These are phyloP conservation scores for Mycosarcoma mackinlayi DNA, from an alignment of 1,284 basidiomycete genomes.

Conservation along the genomic window DNA sequence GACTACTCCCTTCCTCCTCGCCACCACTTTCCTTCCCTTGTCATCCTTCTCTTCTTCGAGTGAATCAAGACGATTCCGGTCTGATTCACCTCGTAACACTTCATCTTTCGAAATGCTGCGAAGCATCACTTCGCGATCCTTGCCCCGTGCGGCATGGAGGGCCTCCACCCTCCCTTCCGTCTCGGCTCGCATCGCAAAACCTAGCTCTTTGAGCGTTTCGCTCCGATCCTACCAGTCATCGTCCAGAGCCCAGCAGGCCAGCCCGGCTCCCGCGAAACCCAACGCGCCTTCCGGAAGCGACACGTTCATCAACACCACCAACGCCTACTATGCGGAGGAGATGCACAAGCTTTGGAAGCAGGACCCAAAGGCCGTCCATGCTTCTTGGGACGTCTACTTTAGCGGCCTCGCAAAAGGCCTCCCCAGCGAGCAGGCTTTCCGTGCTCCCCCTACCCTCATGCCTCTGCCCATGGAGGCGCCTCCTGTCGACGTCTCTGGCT, in stretches of 20 bases:
- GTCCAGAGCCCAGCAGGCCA: slow-evolving; percentile 38
- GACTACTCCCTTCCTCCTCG: background rate
- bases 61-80: slow-evolving; percentile 8
- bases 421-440: slow-evolving; percentile 83
- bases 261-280: slow-evolving; percentile 50
- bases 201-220: slow-evolving; percentile 11
- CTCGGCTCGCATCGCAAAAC: slow-evolving; percentile 44
- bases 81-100: slow-evolving; percentile 7
- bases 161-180: slow-evolving; percentile 40
- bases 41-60: background rate
- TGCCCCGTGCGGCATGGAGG: slow-evolving; percentile 42
- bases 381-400: slow-evolving; percentile 96
- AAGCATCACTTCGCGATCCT: slow-evolving; percentile 46
- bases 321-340: slow-evolving; percentile 94
- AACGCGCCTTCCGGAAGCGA: slow-evolving; percentile 58
- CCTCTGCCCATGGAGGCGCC: slow-evolving; percentile 83
- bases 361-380: slow-evolving; percentile 88
- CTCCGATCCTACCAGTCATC: slow-evolving; percentile 49
- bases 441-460: slow-evolving; percentile 77
- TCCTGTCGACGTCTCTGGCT: slow-evolving; percentile 75
- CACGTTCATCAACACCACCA: slow-evolving; percentile 74
- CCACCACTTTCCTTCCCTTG: background rate
- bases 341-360: slow-evolving; percentile 70
- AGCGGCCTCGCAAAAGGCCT: slow-evolving; percentile 90
- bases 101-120: slow-evolving; percentile 37